phyloP scores from a whole-genome alignment of 805 yeast species.

The Candida xyloterini region DNA sequence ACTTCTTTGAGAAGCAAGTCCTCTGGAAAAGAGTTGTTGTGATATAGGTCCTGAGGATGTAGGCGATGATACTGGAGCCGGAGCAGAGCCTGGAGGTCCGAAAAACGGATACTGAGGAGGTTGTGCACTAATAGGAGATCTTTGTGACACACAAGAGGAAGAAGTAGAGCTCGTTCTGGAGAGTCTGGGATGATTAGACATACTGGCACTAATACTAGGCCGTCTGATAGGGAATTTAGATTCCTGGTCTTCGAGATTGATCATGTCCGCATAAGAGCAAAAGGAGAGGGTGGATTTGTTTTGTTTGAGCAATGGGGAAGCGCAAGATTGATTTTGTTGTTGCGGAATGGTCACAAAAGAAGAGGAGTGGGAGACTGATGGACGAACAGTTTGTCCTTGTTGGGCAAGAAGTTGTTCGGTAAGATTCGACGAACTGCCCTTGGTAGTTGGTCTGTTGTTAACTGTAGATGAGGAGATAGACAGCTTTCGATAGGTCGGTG shows the following conservation, averaged over 20 bases:
- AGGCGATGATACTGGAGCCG: conserved; percentile 7
- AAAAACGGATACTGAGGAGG: conserved; percentile 15
- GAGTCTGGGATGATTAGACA: conserved; percentile 32
- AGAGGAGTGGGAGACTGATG: conserved; percentile 9
- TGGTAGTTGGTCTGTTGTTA: conserved; percentile 22
- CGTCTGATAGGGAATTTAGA: conserved; percentile 45
- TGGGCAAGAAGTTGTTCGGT: conserved; percentile 26
- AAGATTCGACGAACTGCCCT: conserved; percentile 26
- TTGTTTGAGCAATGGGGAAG: conserved; percentile 27
- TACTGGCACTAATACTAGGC: conserved; percentile 50
- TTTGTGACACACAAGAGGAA: conserved; percentile 18
- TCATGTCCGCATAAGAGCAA: conserved; percentile 78
- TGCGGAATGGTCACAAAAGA: conserved; percentile 12
- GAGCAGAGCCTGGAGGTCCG: conserved; percentile 12
- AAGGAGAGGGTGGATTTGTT: conserved; percentile 45
- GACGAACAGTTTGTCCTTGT: conserved; percentile 15
- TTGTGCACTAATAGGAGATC: conserved; percentile 19
- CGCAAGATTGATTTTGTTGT: conserved; percentile 14
- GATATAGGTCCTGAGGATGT: conserved; percentile 14
- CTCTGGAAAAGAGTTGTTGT: conserved; percentile 12
- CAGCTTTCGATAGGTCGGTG: conserved; percentile 19
- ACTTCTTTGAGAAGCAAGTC: conserved; percentile 22
- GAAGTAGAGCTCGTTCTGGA: conserved; percentile 29
- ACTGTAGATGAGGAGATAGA: conserved; percentile 20
- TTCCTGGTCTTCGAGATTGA: conserved; percentile 59